Conservation (phyloP, 169 alveolate species). For the Cyclospora cayetanensis region DNA sequence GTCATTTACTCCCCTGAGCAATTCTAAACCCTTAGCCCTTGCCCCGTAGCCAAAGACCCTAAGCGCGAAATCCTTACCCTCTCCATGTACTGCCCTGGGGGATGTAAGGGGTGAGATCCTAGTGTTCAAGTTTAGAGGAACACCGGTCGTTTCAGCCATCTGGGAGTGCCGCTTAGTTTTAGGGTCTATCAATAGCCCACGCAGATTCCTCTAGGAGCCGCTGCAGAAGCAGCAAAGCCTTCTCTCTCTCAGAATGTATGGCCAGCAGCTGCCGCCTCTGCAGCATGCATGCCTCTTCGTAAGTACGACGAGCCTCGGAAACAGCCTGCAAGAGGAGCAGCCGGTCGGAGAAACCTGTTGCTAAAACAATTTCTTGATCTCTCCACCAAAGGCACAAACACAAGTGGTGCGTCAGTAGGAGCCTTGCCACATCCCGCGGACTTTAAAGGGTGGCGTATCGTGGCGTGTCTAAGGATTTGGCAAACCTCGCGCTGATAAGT, state of each 20-base stretch:
- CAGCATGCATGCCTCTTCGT: background rate
- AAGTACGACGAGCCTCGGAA: background rate
- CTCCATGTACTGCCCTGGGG: too few species aligned
- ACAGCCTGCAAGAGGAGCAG: background rate
- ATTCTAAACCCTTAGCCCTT: background rate
- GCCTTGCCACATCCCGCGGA: too few species aligned
- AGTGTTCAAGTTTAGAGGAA: too few species aligned
- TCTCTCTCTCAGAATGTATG: background rate
- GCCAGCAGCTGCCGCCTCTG: background rate
- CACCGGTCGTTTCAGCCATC: too few species aligned
- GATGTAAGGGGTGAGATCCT: too few species aligned
- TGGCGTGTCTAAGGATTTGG: too few species aligned
- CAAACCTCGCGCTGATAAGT: background rate
- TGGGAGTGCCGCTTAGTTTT: too few species aligned
- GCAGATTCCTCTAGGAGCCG: background rate
- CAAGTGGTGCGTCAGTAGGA: too few species aligned
- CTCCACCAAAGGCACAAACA: too few species aligned
- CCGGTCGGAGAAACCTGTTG: too few species aligned
- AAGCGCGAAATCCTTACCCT: background rate
- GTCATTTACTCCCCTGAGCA: background rate
- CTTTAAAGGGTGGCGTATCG: too few species aligned
- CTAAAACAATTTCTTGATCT: too few species aligned
- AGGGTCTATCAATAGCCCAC: constrained; percentile 5
- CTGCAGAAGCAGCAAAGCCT: background rate
- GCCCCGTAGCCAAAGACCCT: background rate